These are phyloP conservation scores for Mucor ambiguus DNA, from an alignment of 371 early-diverging fungal species.

Conservation along the genomic window DNA sequence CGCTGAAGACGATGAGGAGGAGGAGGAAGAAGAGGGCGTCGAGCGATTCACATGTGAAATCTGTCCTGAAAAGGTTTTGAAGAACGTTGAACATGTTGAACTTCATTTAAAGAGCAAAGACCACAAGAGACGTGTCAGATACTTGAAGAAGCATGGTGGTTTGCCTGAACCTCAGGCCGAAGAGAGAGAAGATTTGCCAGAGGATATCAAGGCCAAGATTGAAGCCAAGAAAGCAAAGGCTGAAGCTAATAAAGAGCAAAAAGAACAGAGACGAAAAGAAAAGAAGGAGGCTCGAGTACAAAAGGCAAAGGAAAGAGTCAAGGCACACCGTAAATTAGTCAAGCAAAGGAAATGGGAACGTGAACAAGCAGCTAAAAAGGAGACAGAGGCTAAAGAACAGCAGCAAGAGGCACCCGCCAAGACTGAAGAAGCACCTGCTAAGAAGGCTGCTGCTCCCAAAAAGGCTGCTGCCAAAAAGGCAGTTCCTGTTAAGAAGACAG, in stretches of 20 bases:
- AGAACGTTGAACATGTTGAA: constrained; percentile 31
- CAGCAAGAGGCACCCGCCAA: background rate
- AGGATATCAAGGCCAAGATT: constrained; percentile 14
- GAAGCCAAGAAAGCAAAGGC: constrained; percentile 12
- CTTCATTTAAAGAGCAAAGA: constrained; percentile 37
- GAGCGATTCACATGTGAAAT: constrained; percentile 33
- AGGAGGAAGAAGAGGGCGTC: constrained; percentile 14
- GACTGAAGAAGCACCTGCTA: background rate
- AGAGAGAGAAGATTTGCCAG: constrained; percentile 2
- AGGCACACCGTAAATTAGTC: constrained; percentile 21
- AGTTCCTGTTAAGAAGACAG: background rate
- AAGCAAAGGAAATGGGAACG: constrained; percentile 24
- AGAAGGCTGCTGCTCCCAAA: background rate
- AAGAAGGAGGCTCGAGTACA: constrained; percentile 11
- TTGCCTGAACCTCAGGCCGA: constrained; percentile 1
- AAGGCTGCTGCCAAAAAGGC: background rate
- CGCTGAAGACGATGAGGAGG: constrained; percentile 19
- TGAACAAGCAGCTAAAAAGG: constrained; percentile 11
- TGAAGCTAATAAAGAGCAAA: constrained; percentile 3
- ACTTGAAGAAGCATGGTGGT: constrained; percentile 19
- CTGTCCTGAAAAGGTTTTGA: constrained; percentile 35
- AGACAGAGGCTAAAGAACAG: background rate
- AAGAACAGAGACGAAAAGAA: constrained; percentile 8
- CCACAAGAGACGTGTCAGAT: constrained; percentile 24
- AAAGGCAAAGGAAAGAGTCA: constrained; percentile 17